Conservation (phyloP, 371 early-diverging fungal species). For the Amoeboaphelidium occidentale region DNA sequence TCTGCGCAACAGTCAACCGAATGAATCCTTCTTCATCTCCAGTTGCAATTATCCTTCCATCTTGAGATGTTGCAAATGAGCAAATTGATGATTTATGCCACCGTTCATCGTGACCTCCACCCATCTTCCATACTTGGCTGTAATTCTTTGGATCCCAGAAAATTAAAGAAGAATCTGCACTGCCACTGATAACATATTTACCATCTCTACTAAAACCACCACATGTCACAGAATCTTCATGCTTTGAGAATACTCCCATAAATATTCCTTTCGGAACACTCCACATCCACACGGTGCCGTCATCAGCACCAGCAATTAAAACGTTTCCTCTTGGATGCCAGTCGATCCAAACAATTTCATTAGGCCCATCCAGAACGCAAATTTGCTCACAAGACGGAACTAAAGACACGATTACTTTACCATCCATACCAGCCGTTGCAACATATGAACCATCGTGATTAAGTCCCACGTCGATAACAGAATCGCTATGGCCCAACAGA, state of each 20-base stretch:
- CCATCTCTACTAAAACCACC: slow-evolving; percentile 78
- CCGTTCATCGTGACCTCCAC: slow-evolving; percentile 49
- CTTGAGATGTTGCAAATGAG: slow-evolving; percentile 38
- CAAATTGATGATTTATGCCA: slow-evolving; percentile 45
- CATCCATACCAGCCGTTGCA: slow-evolving; percentile 89
- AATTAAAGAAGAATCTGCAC: slow-evolving; percentile 57
- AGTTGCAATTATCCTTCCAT: slow-evolving; percentile 39
- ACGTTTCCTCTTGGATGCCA: slow-evolving; percentile 91
- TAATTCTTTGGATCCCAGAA: slow-evolving; percentile 86
- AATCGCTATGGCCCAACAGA: slow-evolving; percentile 46
- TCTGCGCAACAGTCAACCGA: not conserved
- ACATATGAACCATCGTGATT: slow-evolving; percentile 56
- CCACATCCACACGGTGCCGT: slow-evolving; percentile 89
- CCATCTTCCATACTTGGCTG: slow-evolving; percentile 22
- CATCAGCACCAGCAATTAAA: slow-evolving; percentile 57
- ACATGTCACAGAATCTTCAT: slow-evolving; percentile 52
- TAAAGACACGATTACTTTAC: slow-evolving; percentile 61
- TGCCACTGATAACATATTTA: slow-evolving; percentile 51
- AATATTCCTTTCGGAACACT: slow-evolving; percentile 58
- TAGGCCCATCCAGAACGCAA: slow-evolving; percentile 56
- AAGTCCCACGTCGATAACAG: slow-evolving; percentile 59
- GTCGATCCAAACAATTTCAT: slow-evolving; percentile 69
- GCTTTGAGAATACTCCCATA: slow-evolving; percentile 82
- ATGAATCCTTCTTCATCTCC: not conserved
- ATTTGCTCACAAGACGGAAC: slow-evolving; percentile 27